phyloP scores from a whole-genome alignment of 148 eudicot species.

The Arbutus unedo region DNA sequence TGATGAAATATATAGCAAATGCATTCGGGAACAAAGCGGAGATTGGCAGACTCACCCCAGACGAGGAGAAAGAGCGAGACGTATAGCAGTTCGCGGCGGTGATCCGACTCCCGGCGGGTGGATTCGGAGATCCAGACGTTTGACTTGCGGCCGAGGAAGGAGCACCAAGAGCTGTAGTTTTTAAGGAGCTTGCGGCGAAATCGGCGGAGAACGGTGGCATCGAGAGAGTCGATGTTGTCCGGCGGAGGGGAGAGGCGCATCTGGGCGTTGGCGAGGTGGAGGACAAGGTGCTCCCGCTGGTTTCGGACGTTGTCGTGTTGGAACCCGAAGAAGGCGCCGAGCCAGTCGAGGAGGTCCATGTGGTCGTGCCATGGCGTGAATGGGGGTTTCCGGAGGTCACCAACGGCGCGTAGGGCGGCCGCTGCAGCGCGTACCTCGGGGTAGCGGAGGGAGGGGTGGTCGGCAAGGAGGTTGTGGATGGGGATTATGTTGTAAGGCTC shows the following conservation, averaged over 20 bases:
- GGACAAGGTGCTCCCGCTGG: constrained; percentile 84
- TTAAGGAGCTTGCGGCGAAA: constrained; percentile 58
- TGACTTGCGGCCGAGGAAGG: constrained; percentile 62
- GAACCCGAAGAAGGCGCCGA: constrained; percentile 81
- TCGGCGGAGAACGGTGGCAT: constrained; percentile 53
- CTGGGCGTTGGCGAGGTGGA: constrained; percentile 80
- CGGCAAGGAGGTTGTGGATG: constrained; percentile 79
- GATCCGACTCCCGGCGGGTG: constrained; percentile 40
- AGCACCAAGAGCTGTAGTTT: constrained; percentile 80
- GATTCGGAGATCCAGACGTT: constrained; percentile 59
- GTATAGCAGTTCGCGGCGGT: constrained; percentile 66
- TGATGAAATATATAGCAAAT: constrained; percentile 67
- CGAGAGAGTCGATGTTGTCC: constrained; percentile 62
- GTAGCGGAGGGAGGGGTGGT: constrained; percentile 90
- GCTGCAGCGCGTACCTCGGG: constrained; percentile 92
- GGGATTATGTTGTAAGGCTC: constrained; percentile 79
- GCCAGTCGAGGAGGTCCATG: constrained; percentile 90
- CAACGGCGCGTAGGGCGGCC: constrained; percentile 68
- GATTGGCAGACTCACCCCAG: constrained; percentile 91
- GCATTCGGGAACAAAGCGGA: constrained; percentile 77
- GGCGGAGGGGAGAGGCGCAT: constrained; percentile 82
- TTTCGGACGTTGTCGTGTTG: constrained; percentile 67
- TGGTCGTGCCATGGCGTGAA: constrained; percentile 47
- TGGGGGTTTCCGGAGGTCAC: constrained; percentile 79
- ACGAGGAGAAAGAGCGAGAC: constrained; percentile 59